Percentiles rank a stretch among this genome's conserved stretches.
Evolutionary conservation across 306 rosid genomes (phyloP).

Genomic region (Vigna unguiculata): DNA sequence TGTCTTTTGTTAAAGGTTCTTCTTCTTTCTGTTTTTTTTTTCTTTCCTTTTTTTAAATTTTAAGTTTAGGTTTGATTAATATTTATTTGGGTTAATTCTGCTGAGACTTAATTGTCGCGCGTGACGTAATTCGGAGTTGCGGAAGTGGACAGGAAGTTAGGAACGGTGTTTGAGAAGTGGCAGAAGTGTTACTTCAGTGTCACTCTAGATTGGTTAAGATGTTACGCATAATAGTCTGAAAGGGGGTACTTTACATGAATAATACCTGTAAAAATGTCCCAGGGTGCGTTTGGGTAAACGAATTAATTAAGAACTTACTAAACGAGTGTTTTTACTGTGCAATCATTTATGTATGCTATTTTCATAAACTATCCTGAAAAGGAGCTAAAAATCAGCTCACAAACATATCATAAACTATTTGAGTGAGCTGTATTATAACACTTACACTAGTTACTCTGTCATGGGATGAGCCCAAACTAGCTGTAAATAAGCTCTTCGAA

Average conservation of each 20-base stretch:
- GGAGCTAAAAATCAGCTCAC: background rate
- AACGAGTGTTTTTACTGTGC: background rate
- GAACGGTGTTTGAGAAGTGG: background rate
- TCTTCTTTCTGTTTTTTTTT: background rate
- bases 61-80: background rate
- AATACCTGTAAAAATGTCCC: background rate
- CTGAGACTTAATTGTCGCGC: conserved; percentile 3
- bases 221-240: background rate
- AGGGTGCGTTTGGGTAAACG: background rate
- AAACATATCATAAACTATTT: background rate
- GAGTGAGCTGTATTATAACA: background rate
- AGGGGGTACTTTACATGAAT: background rate
- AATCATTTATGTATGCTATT: background rate
- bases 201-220: conserved; percentile 8
- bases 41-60: background rate
- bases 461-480: background rate
- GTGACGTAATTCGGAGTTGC: conserved; percentile 21
- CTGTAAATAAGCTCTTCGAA: background rate
- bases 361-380: background rate
- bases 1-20: conserved; percentile 81
- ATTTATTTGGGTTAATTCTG: background rate
- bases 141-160: too few species aligned
- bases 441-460: background rate
- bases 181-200: background rate
- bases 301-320: background rate